These are phyloP conservation scores for Ascochyta viciae-villosae DNA, from an alignment of 2,329 filamentous ascomycete species.

Conservation along the genomic window DNA sequence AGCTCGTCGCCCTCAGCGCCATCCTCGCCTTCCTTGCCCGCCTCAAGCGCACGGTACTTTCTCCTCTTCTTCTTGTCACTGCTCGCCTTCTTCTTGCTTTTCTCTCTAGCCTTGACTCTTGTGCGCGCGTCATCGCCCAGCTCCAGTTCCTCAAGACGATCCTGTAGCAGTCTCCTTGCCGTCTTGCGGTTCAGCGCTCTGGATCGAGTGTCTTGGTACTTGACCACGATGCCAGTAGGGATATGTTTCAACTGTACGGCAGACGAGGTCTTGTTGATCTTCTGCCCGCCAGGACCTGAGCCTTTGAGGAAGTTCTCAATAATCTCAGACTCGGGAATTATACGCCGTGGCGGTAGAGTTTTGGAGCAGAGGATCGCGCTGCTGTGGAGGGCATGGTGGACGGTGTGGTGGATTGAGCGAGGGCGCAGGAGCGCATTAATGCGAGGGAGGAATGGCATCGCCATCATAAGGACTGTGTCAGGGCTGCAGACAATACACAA, in stretches of 20 bases:
- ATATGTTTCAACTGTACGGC: slow-evolving; percentile 92
- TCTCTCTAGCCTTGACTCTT: slow-evolving; percentile 68
- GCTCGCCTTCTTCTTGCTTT: slow-evolving; percentile 75
- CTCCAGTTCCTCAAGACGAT: slow-evolving; percentile 75
- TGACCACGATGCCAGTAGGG: slow-evolving; percentile 90
- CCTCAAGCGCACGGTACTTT: slow-evolving; percentile 65
- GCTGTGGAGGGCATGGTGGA: slow-evolving; percentile 14
- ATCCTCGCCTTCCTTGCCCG: slow-evolving; percentile 54
- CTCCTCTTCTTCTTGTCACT: slow-evolving; percentile 80
- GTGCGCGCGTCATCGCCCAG: slow-evolving; percentile 74
- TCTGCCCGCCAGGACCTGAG: slow-evolving; percentile 91
- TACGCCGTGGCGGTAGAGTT: slow-evolving; percentile 71
- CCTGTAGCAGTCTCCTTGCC: slow-evolving; percentile 78
- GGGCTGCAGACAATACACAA: slow-evolving; percentile 19
- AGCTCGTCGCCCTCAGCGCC: slow-evolving; percentile 63
- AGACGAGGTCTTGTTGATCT: slow-evolving; percentile 98
- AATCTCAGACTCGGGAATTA: slow-evolving; percentile 79
- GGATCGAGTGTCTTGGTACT: slow-evolving; percentile 90
- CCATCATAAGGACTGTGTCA: slow-evolving; percentile 1
- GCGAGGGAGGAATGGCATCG: slow-evolving; percentile 19
- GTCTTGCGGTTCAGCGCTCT: slow-evolving; percentile 86
- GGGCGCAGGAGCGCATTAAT: slow-evolving; percentile 16
- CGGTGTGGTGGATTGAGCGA: slow-evolving; percentile 21
- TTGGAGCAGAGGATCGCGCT: slow-evolving; percentile 25
- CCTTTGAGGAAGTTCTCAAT: slow-evolving; percentile 89